These are phyloP conservation scores for Geotrichum klebahnii DNA, from an alignment of 1,139 yeast species.

Conservation along the genomic window DNA sequence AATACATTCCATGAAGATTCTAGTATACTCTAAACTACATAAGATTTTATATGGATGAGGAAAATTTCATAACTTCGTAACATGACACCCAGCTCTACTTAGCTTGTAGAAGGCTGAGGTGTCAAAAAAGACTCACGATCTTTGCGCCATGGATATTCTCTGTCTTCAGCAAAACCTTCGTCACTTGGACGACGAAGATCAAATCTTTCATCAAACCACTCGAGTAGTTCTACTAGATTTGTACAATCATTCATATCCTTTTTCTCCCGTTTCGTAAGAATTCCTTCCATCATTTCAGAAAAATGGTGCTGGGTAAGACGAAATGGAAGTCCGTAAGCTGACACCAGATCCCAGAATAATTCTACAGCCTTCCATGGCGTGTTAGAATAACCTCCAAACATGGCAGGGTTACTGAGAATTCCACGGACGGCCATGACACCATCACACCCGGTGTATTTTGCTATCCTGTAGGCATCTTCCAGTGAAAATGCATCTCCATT, in stretches of 20 bases:
- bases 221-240: slow-evolving; percentile 60
- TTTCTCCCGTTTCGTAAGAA: slow-evolving; percentile 51
- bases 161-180: slow-evolving; percentile 58
- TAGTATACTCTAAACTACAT: no score
- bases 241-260: slow-evolving; percentile 62
- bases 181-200: slow-evolving; percentile 63
- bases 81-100: neutral
- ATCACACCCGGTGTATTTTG: slow-evolving; percentile 66
- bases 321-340: slow-evolving; percentile 79
- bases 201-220: slow-evolving; percentile 76
- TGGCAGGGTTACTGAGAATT: slow-evolving; percentile 74
- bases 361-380: slow-evolving; percentile 94
- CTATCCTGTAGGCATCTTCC: slow-evolving; percentile 59
- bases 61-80: neutral
- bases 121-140: neutral
- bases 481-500: slow-evolving; percentile 86
- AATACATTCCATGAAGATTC: no score
- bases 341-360: slow-evolving; percentile 69
- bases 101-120: neutral
- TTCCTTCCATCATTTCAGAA: slow-evolving; percentile 71
- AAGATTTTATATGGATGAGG: no score
- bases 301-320: slow-evolving; percentile 83
- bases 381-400: slow-evolving; percentile 49
- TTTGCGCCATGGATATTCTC: slow-evolving; percentile 53
- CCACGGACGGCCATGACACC: slow-evolving; percentile 98